phyloP scores from a whole-genome alignment of 164 flowering plant genomes.

The Magnolia changhungtana region DNA sequence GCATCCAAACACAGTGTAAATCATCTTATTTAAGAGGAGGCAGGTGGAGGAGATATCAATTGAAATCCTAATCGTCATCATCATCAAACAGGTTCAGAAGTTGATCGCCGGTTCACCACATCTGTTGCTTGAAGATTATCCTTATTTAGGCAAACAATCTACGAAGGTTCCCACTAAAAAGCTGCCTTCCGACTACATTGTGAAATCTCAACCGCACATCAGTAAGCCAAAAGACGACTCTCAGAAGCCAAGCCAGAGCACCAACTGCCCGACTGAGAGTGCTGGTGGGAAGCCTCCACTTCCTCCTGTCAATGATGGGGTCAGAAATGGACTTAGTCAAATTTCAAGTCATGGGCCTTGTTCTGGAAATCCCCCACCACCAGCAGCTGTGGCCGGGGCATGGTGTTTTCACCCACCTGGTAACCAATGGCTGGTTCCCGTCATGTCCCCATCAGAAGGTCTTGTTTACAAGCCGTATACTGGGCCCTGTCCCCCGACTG shows the following conservation, averaged over 20 bases:
- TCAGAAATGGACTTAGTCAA: conserved; percentile 26
- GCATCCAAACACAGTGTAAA: background rate
- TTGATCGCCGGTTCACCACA: conserved; percentile 65
- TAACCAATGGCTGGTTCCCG: conserved; percentile 81
- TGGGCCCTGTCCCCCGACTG: conserved; percentile 47
- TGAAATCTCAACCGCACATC: conserved; percentile 26
- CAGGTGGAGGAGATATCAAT: background rate
- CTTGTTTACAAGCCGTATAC: conserved; percentile 83
- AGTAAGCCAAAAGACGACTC: conserved; percentile 33
- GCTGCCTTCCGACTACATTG: conserved; percentile 28
- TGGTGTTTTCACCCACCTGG: conserved; percentile 53
- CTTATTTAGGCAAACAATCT: conserved; percentile 22
- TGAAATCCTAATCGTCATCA: background rate
- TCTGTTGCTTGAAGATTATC: conserved; percentile 35
- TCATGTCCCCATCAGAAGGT: conserved; percentile 91
- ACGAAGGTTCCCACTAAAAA: conserved; percentile 29
- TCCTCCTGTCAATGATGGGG: conserved; percentile 30
- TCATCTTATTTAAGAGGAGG: background rate
- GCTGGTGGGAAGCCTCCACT: conserved; percentile 41
- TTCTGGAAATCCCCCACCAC: conserved; percentile 9
- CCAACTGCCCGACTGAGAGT: conserved; percentile 42
- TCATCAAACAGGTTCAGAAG: conserved; percentile 64
- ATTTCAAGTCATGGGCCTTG: conserved; percentile 16
- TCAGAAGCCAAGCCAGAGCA: conserved; percentile 29
- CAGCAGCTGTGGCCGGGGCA: conserved; percentile 22